These are phyloP conservation scores for Phytophthora capsici DNA, from an alignment of 352 stramenopile species.

Conservation along the genomic window DNA sequence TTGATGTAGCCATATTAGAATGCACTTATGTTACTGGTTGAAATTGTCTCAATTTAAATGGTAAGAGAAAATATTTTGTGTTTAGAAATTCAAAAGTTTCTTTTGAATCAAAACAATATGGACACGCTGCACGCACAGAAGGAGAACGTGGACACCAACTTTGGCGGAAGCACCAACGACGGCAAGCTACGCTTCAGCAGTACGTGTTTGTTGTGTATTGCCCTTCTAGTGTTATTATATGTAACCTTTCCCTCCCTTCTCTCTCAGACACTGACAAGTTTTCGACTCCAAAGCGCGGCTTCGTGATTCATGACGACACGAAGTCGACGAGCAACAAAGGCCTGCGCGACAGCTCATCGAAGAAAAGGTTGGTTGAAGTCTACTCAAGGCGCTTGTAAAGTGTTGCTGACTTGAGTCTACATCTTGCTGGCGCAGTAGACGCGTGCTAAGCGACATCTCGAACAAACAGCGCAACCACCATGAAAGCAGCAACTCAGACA, in stretches of 20 bases:
- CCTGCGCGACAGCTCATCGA: conserved; percentile 41
- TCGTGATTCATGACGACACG: conserved; percentile 50
- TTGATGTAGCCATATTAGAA: conserved; percentile 9
- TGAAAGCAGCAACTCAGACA: conserved; percentile 11
- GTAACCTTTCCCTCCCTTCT: background rate
- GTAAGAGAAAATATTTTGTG: conserved; percentile 29
- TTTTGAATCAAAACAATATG: conserved; percentile 41
- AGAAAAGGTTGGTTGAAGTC: conserved; percentile 48
- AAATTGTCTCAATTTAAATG: conserved; percentile 27
- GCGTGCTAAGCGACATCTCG: conserved; percentile 77
- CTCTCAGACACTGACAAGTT: conserved; percentile 26
- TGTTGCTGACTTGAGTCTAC: background rate
- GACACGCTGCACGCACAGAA: conserved; percentile 72
- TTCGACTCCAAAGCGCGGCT: conserved; percentile 42
- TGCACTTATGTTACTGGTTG: conserved; percentile 42
- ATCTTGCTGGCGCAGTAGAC: conserved; percentile 40
- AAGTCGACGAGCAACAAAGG: conserved; percentile 45
- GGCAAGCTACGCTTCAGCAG: conserved; percentile 43
- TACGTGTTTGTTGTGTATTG: conserved; percentile 5
- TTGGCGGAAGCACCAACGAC: conserved; percentile 9
- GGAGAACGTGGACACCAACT: conserved; percentile 67
- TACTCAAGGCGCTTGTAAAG: background rate
- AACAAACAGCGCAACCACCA: conserved; percentile 66
- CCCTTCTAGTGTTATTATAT: background rate
- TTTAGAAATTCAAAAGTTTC: conserved; percentile 45